These are phyloP conservation scores for Candida albicans DNA, from an alignment of 1,139 yeast species.

Conservation along the genomic window DNA sequence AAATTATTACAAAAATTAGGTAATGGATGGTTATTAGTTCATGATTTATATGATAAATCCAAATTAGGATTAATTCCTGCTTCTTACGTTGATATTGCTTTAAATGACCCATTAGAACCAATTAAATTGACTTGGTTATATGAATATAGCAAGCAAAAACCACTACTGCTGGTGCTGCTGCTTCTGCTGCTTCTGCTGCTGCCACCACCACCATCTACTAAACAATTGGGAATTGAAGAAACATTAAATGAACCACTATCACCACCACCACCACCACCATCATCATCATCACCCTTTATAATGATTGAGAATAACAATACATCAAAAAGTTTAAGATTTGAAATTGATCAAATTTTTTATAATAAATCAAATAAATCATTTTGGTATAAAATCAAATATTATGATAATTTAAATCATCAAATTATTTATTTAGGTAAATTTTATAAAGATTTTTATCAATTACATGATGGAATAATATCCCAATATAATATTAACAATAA, in stretches of 20 bases:
- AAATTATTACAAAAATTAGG: conserved; percentile 34
- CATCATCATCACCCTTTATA: too few species aligned
- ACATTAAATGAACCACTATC: neutral
- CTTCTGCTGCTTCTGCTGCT: neutral
- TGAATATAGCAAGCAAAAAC: conserved; percentile 2
- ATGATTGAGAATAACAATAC: neutral
- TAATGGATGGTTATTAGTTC: conserved; percentile 40
- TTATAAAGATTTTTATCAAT: conserved; percentile 38
- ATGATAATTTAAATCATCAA: conserved; percentile 15
- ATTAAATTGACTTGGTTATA: conserved; percentile 33
- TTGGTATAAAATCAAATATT: conserved; percentile 37
- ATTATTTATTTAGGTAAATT: conserved; percentile 29
- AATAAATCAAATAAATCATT: conserved; percentile 17
- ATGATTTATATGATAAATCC: conserved; percentile 28
- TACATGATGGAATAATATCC: conserved; percentile 22
- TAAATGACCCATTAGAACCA: conserved; percentile 34
- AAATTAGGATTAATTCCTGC: conserved; percentile 37
- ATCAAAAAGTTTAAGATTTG: neutral
- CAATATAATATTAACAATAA: too few species aligned
- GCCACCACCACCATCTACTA: too few species aligned
- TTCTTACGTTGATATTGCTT: conserved; percentile 37
- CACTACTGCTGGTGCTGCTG: neutral
- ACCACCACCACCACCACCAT: too few species aligned
- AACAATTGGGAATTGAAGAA: neutral
- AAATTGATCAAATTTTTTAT: conserved; percentile 11